Conservation (phyloP, 352 stramenopile species). For the Thraustochytrium sp. region DNA sequence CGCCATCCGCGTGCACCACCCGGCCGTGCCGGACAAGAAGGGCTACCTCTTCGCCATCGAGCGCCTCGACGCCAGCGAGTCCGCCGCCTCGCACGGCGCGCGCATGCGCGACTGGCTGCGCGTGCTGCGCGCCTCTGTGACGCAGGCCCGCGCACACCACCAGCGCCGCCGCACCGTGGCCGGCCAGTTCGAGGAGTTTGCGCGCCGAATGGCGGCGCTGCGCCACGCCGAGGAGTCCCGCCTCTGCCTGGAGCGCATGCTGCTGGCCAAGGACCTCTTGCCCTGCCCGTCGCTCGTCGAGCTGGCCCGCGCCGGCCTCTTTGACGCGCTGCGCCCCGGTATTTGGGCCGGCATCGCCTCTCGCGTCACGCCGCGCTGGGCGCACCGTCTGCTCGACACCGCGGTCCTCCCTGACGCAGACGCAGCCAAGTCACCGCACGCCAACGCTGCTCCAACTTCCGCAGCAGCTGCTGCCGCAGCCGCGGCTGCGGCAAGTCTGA, state of each 20-base stretch:
- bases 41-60: not conserved
- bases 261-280: not conserved
- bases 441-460: too few relatives aligned
- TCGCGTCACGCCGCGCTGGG: not conserved
- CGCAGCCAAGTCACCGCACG: too few relatives aligned
- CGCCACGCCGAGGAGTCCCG: not conserved
- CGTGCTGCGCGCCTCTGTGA: not conserved
- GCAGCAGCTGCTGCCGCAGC: too few relatives aligned
- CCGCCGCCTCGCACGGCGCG: not conserved
- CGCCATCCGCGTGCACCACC: not conserved
- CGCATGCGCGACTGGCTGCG: not conserved
- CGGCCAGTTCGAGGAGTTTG: not conserved
- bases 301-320: not conserved
- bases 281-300: not conserved
- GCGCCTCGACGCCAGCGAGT: not conserved
- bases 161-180: not conserved
- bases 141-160: not conserved
- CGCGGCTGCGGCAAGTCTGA: too few relatives aligned
- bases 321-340: not conserved
- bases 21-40: not conserved
- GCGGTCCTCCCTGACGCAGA: too few relatives aligned
- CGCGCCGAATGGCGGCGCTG: not conserved
- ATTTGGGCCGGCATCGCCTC: not conserved
- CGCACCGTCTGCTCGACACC: too few relatives aligned
- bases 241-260: not conserved